Evolutionary conservation across 805 yeast genomes (phyloP).

Genomic region (Candida andamanensis): DNA sequence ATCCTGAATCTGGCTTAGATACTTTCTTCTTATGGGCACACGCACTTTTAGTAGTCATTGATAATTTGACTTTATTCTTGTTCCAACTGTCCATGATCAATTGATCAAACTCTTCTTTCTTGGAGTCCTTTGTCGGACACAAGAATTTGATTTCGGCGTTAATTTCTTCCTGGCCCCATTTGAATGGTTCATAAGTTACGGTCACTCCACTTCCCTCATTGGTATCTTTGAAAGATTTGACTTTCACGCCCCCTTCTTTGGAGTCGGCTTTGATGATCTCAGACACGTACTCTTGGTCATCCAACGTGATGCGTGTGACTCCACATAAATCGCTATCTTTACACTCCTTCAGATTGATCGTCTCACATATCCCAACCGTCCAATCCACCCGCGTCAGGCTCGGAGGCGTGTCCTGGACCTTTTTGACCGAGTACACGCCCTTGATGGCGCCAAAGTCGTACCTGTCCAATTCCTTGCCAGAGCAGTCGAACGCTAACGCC

Average conservation of each 20-base stretch:
- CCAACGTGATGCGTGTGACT: conserved; percentile 48
- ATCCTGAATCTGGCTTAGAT: conserved; percentile 17
- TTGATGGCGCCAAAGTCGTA: conserved; percentile 44
- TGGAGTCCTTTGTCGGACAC: conserved; percentile 35
- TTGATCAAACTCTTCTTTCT: conserved; percentile 1
- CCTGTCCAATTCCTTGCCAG: conserved; percentile 26
- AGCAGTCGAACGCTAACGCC: conserved; percentile 23
- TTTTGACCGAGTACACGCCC: conserved; percentile 43
- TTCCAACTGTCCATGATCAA: conserved; percentile 32
- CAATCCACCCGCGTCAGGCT: conserved; percentile 57
- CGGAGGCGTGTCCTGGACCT: conserved; percentile 69
- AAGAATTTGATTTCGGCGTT: conserved; percentile 43
- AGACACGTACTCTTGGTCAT: conserved; percentile 45
- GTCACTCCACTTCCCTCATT: conserved; percentile 13
- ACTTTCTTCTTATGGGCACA: conserved; percentile 22
- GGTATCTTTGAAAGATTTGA: conserved; percentile 17
- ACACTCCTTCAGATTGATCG: conserved; percentile 48
- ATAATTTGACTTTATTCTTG: conserved; percentile 22
- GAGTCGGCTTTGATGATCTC: conserved; percentile 58
- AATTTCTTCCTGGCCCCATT: conserved; percentile 65
- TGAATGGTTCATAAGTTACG: conserved; percentile 2
- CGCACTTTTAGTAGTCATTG: conserved; percentile 34
- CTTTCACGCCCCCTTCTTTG: conserved; percentile 23
- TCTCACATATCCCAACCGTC: conserved; percentile 68
- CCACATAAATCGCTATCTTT: conserved; percentile 77